phyloP scores from a whole-genome alignment of 371 early-diverging fungal genomes.

The Actinomucor elegans region DNA sequence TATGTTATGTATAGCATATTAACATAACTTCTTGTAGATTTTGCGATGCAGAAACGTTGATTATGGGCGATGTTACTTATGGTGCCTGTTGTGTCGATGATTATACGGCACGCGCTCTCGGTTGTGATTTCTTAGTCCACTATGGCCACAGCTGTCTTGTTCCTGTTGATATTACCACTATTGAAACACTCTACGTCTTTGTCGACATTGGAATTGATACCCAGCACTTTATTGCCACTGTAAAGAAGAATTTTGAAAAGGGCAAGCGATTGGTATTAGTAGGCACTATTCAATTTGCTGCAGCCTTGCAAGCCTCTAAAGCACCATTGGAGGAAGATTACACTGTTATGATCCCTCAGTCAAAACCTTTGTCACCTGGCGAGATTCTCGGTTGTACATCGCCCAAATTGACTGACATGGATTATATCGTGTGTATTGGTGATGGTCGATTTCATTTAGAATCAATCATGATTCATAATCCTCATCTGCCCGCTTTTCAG shows the following conservation, averaged over 20 bases:
- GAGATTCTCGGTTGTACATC: constrained; percentile 99
- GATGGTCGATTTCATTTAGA: constrained; percentile 99
- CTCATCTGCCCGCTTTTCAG: constrained; percentile 86
- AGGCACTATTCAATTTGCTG: constrained; percentile 97
- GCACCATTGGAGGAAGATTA: constrained; percentile 67
- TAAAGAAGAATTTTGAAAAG: constrained; percentile 79
- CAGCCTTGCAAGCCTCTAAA: constrained; percentile 79
- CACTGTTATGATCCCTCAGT: constrained; percentile 81
- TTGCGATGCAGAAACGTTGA: constrained; percentile 86
- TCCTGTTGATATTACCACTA: constrained; percentile 92
- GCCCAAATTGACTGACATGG: constrained; percentile 78
- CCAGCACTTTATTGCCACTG: constrained; percentile 89
- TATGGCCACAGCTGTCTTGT: constrained; percentile 99
- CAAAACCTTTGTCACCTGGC: constrained; percentile 96
- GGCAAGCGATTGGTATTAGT: constrained; percentile 83
- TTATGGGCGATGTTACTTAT: constrained; percentile 99
- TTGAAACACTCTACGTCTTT: constrained; percentile 98
- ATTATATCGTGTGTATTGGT: constrained; percentile 83
- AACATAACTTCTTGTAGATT: too few species aligned
- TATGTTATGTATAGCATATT: too few species aligned
- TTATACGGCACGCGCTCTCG: constrained; percentile 89
- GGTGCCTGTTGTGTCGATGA: constrained; percentile 99
- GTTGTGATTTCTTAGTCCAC: constrained; percentile 98
- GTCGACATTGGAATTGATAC: constrained; percentile 98
- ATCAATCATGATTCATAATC: constrained; percentile 99